Percentiles rank a stretch among this genome's conserved stretches.
Evolutionary conservation across 768 basidiomycete genomes (phyloP).

Genomic region (Chalciporus pseudorubinellus): DNA sequence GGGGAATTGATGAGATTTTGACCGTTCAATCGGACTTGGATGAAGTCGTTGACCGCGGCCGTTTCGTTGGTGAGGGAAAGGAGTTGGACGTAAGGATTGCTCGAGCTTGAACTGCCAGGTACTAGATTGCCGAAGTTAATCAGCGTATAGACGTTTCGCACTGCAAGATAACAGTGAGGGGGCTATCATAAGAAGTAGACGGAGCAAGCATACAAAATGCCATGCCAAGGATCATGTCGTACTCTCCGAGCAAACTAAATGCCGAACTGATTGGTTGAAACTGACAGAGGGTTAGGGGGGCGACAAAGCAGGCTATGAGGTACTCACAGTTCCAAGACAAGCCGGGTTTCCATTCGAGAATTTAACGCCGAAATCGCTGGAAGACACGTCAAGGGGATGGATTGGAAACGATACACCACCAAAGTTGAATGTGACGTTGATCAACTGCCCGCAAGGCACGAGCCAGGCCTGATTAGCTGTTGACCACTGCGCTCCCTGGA

Average conservation of each 20-base stretch:
- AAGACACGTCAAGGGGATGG: conserved; percentile 70
- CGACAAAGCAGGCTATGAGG: not conserved
- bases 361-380: conserved; percentile 50
- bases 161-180: conserved; percentile 37
- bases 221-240: conserved; percentile 84
- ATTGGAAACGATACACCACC: conserved; percentile 67
- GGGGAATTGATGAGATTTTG: conserved; percentile 53
- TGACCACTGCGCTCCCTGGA: conserved; percentile 69
- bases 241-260: conserved; percentile 73
- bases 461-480: conserved; percentile 57
- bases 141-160: conserved; percentile 73
- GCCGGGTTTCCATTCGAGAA: conserved; percentile 47
- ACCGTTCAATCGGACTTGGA: conserved; percentile 58
- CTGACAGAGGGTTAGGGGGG: conserved; percentile 32
- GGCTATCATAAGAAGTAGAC: not conserved
- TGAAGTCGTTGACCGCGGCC: conserved; percentile 63
- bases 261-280: conserved; percentile 85
- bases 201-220: conserved; percentile 55
- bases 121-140: conserved; percentile 74
- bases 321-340: conserved; percentile 67
- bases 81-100: conserved; percentile 68
- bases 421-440: conserved; percentile 71
- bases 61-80: conserved; percentile 53
- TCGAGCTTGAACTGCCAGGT: conserved; percentile 43
- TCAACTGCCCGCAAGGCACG: conserved; percentile 69